Evolutionary conservation across 768 basidiomycete species (phyloP).

Genomic region (Suillus decipiens): DNA sequence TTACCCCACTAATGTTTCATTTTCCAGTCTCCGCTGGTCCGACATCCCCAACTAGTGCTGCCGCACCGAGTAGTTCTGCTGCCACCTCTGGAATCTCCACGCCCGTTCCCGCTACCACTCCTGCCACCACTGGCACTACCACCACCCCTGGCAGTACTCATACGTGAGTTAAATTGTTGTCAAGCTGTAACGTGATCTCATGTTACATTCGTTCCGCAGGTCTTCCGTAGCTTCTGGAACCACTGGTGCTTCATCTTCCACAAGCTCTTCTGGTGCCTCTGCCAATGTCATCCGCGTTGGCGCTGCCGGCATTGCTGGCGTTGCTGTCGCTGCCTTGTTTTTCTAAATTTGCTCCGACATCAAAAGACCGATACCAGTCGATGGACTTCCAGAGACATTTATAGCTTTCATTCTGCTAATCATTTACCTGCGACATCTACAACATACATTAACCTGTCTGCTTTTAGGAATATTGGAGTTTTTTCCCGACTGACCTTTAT

Average conservation of each 20-base stretch:
- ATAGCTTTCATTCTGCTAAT: slow-evolving; percentile 11
- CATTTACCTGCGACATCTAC: slow-evolving; percentile 17
- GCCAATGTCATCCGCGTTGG: slow-evolving; percentile 46
- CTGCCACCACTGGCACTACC: slow-evolving; percentile 8
- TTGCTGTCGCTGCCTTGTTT: slow-evolving; percentile 40
- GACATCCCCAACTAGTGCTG: slow-evolving; percentile 16
- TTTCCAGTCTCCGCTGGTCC: slow-evolving; percentile 26
- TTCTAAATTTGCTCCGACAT: slow-evolving; percentile 26
- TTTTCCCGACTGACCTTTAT: slow-evolving; percentile 7
- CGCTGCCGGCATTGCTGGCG: slow-evolving; percentile 39
- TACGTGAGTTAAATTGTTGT: slow-evolving; percentile 22
- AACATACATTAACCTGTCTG: slow-evolving; percentile 17
- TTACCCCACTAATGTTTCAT: slow-evolving; percentile 18
- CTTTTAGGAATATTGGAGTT: slow-evolving; percentile 9
- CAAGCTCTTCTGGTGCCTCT: slow-evolving; percentile 38
- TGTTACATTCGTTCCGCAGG: slow-evolving; percentile 4
- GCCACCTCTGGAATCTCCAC: too few species aligned
- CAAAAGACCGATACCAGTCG: slow-evolving; percentile 24
- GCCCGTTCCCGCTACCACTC: not conserved
- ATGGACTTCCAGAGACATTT: slow-evolving; percentile 19
- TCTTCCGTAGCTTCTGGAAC: slow-evolving; percentile 13
- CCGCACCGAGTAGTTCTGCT: slow-evolving; percentile 2
- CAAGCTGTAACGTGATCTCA: slow-evolving; percentile 16
- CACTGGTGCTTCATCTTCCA: slow-evolving; percentile 31
- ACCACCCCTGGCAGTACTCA: not conserved